Percentiles rank a stretch among this genome's conserved stretches.
Conservation (phyloP, 805 yeast species). For the Zygotorulaspora sp. region DNA sequence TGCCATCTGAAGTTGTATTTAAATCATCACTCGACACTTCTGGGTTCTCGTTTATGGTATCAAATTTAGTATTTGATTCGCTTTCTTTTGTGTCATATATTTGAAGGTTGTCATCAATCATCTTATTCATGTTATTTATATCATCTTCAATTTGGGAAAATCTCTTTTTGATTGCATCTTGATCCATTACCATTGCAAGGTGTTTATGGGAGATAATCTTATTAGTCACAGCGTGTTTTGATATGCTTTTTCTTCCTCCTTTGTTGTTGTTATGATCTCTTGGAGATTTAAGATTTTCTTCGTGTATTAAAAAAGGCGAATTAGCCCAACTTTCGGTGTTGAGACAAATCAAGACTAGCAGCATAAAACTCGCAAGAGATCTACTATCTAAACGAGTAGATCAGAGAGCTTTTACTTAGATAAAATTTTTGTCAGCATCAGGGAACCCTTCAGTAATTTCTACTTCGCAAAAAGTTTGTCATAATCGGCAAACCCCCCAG, state of each 20-base stretch:
- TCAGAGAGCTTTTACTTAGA: too few species aligned
- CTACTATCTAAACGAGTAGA: too few species aligned
- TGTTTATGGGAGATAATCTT: not conserved
- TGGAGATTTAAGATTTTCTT: not conserved
- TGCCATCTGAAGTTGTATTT: not conserved
- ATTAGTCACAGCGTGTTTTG: not conserved
- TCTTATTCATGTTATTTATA: slow-evolving; percentile 34
- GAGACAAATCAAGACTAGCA: too few species aligned
- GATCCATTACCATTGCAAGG: slow-evolving; percentile 21
- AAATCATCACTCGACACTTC: not conserved
- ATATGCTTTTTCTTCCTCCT: not conserved
- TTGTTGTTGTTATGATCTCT: not conserved
- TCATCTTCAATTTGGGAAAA: slow-evolving; percentile 35
- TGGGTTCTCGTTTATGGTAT: not conserved
- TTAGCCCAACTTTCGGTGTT: slow-evolving; percentile 1
- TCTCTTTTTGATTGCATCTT: slow-evolving; percentile 31
- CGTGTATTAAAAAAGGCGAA: not conserved
- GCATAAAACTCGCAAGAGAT: too few species aligned
- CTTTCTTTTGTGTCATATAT: slow-evolving; percentile 10
- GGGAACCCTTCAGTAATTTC: too few species aligned
- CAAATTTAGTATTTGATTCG: not conserved
- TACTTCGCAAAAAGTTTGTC: too few species aligned
- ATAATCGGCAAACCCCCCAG: too few species aligned
- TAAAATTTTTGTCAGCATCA: too few species aligned
- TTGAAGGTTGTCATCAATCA: slow-evolving; percentile 34